These are phyloP conservation scores for Neofusicoccum sp. DNA, from an alignment of 2,329 filamentous ascomycete species.

Conservation along the genomic window DNA sequence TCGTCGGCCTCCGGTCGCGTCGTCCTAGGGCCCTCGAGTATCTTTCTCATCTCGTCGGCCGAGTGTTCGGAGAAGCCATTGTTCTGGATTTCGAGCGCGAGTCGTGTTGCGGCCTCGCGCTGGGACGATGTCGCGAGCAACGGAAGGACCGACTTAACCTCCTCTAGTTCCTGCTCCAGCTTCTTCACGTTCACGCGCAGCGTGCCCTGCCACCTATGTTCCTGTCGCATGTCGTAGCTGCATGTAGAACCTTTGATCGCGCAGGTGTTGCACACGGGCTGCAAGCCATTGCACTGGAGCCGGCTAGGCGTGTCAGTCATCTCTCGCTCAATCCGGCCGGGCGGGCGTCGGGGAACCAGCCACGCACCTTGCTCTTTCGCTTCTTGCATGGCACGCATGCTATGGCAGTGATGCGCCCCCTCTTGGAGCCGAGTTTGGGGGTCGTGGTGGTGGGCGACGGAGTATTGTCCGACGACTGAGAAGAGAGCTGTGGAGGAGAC, in stretches of 20 bases:
- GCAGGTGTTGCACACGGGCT: slow-evolving; percentile 44
- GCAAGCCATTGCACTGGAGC: slow-evolving; percentile 39
- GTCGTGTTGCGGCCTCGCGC: slow-evolving; percentile 36
- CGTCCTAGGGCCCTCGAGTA: slow-evolving; percentile 32
- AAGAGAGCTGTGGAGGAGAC: slow-evolving; percentile 20
- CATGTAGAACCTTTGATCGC: slow-evolving; percentile 41
- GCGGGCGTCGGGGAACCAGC: not conserved
- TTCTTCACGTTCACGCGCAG: slow-evolving; percentile 41
- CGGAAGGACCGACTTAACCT: slow-evolving; percentile 41
- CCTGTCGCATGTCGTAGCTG: slow-evolving; percentile 42
- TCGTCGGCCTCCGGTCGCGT: not conserved
- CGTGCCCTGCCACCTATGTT: slow-evolving; percentile 42
- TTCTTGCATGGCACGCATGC: slow-evolving; percentile 44
- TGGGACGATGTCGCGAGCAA: slow-evolving; percentile 39
- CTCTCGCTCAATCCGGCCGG: not conserved
- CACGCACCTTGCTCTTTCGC: slow-evolving; percentile 41
- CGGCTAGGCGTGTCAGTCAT: slow-evolving; percentile 22
- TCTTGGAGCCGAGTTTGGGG: slow-evolving; percentile 19
- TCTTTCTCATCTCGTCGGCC: slow-evolving; percentile 39
- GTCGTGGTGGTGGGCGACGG: slow-evolving; percentile 21
- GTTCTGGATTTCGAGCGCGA: slow-evolving; percentile 40
- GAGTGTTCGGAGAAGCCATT: slow-evolving; percentile 42
- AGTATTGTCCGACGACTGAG: slow-evolving; percentile 20
- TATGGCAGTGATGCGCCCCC: slow-evolving; percentile 38
- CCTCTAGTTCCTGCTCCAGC: slow-evolving; percentile 41